Percentiles rank a stretch among this genome's conserved stretches.
Evolutionary conservation across 257 asterid genomes (phyloP).

Genomic region (Prunella vulgaris): DNA sequence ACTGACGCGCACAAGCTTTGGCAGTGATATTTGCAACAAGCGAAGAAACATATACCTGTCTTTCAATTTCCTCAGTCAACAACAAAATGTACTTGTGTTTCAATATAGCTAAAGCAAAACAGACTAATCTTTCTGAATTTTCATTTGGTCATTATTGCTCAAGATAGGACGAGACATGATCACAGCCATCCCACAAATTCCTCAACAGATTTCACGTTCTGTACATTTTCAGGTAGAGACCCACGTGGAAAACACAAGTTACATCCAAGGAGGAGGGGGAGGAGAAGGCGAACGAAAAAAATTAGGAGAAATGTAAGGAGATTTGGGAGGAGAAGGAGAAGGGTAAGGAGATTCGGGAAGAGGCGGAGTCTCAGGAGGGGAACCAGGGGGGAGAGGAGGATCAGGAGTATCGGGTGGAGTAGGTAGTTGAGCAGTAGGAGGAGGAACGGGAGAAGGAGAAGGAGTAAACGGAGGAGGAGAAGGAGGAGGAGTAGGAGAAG

Average conservation of each 20-base stretch:
- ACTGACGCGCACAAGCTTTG: background rate
- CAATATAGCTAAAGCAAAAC: background rate
- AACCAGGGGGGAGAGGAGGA: background rate
- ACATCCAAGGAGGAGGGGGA: background rate
- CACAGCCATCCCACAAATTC: background rate
- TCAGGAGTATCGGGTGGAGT: background rate
- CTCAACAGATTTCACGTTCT: conserved; percentile 21
- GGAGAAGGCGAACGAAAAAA: too few species aligned
- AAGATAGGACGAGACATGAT: background rate
- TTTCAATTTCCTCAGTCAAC: background rate
- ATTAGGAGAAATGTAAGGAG: background rate
- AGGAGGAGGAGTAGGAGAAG: background rate
- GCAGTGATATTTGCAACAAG: background rate
- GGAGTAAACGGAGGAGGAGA: background rate
- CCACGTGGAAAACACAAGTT: conserved; percentile 28
- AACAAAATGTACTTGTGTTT: background rate
- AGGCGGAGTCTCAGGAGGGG: background rate
- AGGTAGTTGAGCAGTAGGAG: background rate
- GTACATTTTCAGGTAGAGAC: conserved; percentile 24
- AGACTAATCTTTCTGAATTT: background rate
- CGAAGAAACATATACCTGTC: background rate
- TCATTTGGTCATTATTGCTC: background rate
- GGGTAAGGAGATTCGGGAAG: background rate
- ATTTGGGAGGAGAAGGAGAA: background rate
- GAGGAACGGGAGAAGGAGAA: background rate